Evolutionary conservation across 768 basidiomycete species (phyloP), one percentile per base, ranked within the genome.

Genomic region (Bullera alba): DNA sequence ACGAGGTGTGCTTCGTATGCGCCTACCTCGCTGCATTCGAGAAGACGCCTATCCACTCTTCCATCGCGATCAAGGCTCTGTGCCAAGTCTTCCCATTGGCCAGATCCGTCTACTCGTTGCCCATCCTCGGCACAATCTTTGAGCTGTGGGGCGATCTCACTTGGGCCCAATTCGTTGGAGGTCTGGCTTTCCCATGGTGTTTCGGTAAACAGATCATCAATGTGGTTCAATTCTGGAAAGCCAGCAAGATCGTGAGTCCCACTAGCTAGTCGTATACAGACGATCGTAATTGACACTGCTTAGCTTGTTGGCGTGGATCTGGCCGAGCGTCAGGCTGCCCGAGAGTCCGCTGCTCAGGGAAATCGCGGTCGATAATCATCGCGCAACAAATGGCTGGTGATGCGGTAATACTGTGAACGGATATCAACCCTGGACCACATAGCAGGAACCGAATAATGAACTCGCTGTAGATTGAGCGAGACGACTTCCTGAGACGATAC

Each of bases 181-280:
- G 75, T 32, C 4, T 80, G 25, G 83, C 80, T 30, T 77, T 77
- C 58, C 85, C 83, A 0, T 74, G 95, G 41, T 93, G 83, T 69
- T 58, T 81, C 15, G 67, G 77, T 56, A 99, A 97, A 77, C 95
- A 97, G 70, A 64, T 91, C 50, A 88, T 99, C 77, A 95, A 96
- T 71, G 72, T 86, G 28, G 91, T 99, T 5, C 95, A 99, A 73
- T 81, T 96, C 51, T 96, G 92, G 92, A 99, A 99, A 72, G 93
- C 95, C 23, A 85, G 86, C 29, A 77, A 73, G 65, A 73, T 72
- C 41, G 73, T 74, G 44, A 61, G 73, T 65, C 12, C 0, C 7
- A 17, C 32, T 44, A 2, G 19, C 12, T 28, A 7, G 21, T 7
- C 27, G 10, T 14, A 17, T 5, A 8, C 25, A 25, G 32, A 8